phyloP scores from a whole-genome alignment of 768 basidiomycete species.

The Podaxis mareebaensis region DNA sequence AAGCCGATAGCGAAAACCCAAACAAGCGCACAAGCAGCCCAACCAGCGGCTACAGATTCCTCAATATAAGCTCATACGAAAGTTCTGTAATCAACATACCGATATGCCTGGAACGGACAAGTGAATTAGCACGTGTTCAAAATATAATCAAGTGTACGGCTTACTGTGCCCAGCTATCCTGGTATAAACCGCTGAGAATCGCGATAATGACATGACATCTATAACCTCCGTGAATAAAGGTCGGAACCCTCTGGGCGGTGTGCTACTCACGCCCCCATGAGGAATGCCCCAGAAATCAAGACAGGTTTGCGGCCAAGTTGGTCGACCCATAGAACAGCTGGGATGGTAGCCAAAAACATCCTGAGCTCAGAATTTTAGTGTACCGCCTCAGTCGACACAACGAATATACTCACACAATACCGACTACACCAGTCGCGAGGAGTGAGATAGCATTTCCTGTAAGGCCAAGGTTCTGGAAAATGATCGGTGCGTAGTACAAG shows the following conservation, averaged over 20 bases:
- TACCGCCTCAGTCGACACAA: neutral
- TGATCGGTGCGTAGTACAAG: conserved; percentile 74
- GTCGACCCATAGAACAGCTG: conserved; percentile 82
- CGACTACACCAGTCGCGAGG: conserved; percentile 68
- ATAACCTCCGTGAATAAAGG: conserved; percentile 2
- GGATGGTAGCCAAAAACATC: conserved; percentile 78
- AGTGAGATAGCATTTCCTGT: conserved; percentile 58
- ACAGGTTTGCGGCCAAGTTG: conserved; percentile 75
- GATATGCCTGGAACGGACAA: conserved; percentile 27
- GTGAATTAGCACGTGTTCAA: conserved; percentile 8
- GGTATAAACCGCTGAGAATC: conserved; percentile 59
- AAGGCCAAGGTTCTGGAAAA: conserved; percentile 63
- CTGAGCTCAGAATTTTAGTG: conserved; percentile 29
- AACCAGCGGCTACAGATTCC: conserved; percentile 54
- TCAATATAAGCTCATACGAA: neutral
- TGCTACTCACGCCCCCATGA: conserved; percentile 58
- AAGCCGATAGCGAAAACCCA: conserved; percentile 79
- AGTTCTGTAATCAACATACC: conserved; percentile 24
- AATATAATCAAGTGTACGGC: conserved; percentile 21
- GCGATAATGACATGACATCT: conserved; percentile 75
- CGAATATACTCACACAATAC: conserved; percentile 58
- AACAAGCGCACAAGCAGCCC: conserved; percentile 68
- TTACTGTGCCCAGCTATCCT: conserved; percentile 52
- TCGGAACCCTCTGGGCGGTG: neutral
- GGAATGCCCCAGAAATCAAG: conserved; percentile 68